Percentiles rank a stretch among this genome's conserved stretches.
These are phyloP conservation scores for Gossypium arboreum DNA, from an alignment of 345 rosid species.

Conservation along the genomic window DNA sequence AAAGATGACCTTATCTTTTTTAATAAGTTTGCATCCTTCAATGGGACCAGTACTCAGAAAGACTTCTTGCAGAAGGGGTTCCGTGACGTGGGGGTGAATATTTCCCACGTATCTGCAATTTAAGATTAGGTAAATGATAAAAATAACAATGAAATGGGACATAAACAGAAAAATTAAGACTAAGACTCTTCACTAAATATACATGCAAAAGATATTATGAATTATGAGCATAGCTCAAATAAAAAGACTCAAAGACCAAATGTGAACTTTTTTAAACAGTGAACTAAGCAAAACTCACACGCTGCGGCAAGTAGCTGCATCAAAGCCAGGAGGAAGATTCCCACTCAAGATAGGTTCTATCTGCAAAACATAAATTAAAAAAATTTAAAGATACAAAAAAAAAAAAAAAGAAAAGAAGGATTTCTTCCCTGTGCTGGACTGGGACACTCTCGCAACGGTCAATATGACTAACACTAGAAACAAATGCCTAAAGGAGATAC, in stretches of 20 bases:
- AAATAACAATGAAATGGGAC: slow-evolving; percentile 12
- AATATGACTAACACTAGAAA: slow-evolving; percentile 1
- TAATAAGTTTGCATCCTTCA: slow-evolving; percentile 69
- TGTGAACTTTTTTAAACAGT: not conserved
- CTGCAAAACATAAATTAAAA: slow-evolving; percentile 47
- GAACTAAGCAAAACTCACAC: slow-evolving; percentile 59
- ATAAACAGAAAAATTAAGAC: not conserved
- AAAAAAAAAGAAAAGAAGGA: not conserved
- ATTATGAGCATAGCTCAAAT: slow-evolving; percentile 17
- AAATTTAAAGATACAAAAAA: not conserved
- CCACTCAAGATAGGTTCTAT: slow-evolving; percentile 82
- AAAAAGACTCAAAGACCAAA: slow-evolving; percentile 2
- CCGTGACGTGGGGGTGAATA: slow-evolving; percentile 68
- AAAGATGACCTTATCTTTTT: slow-evolving; percentile 60
- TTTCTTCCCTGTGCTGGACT: not conserved
- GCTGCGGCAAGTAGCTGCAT: slow-evolving; percentile 81
- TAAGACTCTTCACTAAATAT: not conserved
- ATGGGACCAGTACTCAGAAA: slow-evolving; percentile 62
- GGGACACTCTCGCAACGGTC: not conserved
- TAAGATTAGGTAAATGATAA: slow-evolving; percentile 1
- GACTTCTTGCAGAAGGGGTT: slow-evolving; percentile 61
- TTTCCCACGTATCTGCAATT: slow-evolving; percentile 63
- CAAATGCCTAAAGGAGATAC: not conserved
- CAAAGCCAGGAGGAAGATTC: slow-evolving; percentile 81
- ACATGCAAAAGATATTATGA: not conserved